Conservation (phyloP, 2,329 filamentous ascomycete genomes). For the Ophiostoma tasmaniense region DNA sequence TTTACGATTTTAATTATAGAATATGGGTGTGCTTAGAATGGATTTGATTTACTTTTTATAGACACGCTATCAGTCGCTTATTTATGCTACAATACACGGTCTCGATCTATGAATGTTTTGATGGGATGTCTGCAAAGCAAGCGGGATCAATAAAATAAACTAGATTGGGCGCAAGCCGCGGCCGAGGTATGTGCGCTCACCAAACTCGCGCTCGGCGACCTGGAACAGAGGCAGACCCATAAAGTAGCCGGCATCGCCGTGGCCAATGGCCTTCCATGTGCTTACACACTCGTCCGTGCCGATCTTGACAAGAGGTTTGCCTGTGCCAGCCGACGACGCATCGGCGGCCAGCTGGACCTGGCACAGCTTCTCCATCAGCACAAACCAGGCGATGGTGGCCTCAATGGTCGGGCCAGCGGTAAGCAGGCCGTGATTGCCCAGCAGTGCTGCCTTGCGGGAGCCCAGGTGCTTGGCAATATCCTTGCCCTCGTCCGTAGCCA, state of each 20-base stretch:
- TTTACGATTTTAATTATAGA: background rate
- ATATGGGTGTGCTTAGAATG: background rate
- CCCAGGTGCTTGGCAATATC: slow-evolving; percentile 36
- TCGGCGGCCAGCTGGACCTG: slow-evolving; percentile 54
- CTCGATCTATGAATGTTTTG: background rate
- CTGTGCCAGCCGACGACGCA: slow-evolving; percentile 48
- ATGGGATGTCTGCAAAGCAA: too few species aligned
- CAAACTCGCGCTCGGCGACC: slow-evolving; percentile 23
- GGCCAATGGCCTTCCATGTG: slow-evolving; percentile 22
- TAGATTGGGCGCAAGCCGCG: slow-evolving; percentile 18
- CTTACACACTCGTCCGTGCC: slow-evolving; percentile 27
- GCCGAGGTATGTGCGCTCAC: slow-evolving; percentile 22
- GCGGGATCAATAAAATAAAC: background rate
- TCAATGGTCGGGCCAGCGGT: slow-evolving; percentile 54
- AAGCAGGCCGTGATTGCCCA: slow-evolving; percentile 55
- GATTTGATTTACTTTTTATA: background rate
- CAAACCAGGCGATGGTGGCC: slow-evolving; percentile 54
- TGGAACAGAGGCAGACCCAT: slow-evolving; percentile 24
- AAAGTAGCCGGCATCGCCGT: slow-evolving; percentile 18
- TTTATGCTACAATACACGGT: background rate
- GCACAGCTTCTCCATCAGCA: slow-evolving; percentile 57
- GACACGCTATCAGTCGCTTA: background rate
- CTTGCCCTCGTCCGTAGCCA: slow-evolving; percentile 46
- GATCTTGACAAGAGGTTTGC: slow-evolving; percentile 24
- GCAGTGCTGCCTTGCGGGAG: slow-evolving; percentile 45